These are phyloP conservation scores for Daedaleopsis sinensis DNA, from an alignment of 768 basidiomycete genomes.

Conservation along the genomic window DNA sequence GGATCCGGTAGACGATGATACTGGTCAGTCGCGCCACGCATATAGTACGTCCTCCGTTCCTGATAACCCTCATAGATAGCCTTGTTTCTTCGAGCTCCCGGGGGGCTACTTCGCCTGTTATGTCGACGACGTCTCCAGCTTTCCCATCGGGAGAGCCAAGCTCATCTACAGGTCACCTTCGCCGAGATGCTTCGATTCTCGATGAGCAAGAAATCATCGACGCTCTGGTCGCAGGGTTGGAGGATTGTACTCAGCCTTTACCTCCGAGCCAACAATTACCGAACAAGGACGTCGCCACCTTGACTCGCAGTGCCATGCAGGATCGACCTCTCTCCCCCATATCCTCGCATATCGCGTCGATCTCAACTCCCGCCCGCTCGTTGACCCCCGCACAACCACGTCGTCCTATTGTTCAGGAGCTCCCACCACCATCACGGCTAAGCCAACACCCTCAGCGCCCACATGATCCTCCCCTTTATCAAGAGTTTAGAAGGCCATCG, in stretches of 20 bases:
- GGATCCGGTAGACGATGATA: slow-evolving; percentile 1
- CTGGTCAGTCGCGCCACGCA: background rate
- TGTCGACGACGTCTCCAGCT: too few relatives aligned
- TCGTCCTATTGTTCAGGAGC: too few relatives aligned
- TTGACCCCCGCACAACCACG: background rate
- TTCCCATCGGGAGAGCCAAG: too few relatives aligned
- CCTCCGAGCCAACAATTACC: too few relatives aligned
- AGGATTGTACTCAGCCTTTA: background rate
- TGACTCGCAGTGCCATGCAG: background rate
- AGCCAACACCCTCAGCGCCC: too few relatives aligned
- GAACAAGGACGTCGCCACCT: background rate
- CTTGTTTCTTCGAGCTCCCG: background rate
- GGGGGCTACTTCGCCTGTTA: background rate
- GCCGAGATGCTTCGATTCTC: slow-evolving; percentile 6
- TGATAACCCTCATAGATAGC: background rate
- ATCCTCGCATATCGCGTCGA: too few relatives aligned
- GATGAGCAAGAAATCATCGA: slow-evolving; percentile 14
- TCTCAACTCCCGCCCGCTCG: too few relatives aligned
- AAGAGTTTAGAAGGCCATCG: background rate
- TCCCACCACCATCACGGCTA: background rate
- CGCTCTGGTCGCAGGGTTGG: background rate
- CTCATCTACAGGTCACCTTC: background rate
- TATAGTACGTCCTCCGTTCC: background rate
- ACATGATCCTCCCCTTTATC: background rate
- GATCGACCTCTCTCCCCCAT: too few relatives aligned